Evolutionary conservation across 352 stramenopile genomes (phyloP).

Genomic region (Pythium scleroteichum): DNA sequence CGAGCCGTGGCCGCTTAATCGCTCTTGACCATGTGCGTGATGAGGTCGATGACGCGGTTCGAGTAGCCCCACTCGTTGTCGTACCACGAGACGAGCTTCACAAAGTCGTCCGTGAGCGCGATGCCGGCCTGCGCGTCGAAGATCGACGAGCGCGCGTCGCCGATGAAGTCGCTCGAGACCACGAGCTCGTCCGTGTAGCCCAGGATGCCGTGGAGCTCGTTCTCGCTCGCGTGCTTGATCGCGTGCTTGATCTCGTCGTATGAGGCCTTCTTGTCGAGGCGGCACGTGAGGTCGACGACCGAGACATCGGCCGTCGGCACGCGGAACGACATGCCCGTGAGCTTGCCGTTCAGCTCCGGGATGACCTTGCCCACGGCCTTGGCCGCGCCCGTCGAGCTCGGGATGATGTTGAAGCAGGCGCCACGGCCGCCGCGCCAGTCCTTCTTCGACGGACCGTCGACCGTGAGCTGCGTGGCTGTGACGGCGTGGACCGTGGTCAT

Average conservation of each 20-base stretch:
- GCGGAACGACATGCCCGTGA: slow-evolving; percentile 92
- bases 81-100: slow-evolving; percentile 99
- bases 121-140: slow-evolving; percentile 98
- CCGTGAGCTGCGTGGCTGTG: slow-evolving; percentile 97
- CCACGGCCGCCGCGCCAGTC: slow-evolving; percentile 98
- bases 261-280: slow-evolving; percentile 87
- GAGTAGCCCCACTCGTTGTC: slow-evolving; percentile 99
- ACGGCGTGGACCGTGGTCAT: slow-evolving; percentile 99
- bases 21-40: slow-evolving; percentile 94
- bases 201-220: slow-evolving; percentile 96
- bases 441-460: slow-evolving; percentile 98
- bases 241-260: slow-evolving; percentile 98
- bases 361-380: slow-evolving; percentile 99
- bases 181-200: slow-evolving; percentile 98
- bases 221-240: slow-evolving; percentile 94
- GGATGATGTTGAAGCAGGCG: slow-evolving; percentile 99
- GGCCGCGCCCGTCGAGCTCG: slow-evolving; percentile 96
- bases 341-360: slow-evolving; percentile 90
- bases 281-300: slow-evolving; percentile 88
- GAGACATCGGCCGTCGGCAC: slow-evolving; percentile 90
- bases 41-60: slow-evolving; percentile 96
- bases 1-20: slow-evolving; percentile 50
- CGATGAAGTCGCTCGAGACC: slow-evolving; percentile 98
- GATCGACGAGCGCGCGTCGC: slow-evolving; percentile 96
- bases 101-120: slow-evolving; percentile 97